phyloP scores from a whole-genome alignment of 345 rosid species.

The Lagerstroemia speciosa region DNA sequence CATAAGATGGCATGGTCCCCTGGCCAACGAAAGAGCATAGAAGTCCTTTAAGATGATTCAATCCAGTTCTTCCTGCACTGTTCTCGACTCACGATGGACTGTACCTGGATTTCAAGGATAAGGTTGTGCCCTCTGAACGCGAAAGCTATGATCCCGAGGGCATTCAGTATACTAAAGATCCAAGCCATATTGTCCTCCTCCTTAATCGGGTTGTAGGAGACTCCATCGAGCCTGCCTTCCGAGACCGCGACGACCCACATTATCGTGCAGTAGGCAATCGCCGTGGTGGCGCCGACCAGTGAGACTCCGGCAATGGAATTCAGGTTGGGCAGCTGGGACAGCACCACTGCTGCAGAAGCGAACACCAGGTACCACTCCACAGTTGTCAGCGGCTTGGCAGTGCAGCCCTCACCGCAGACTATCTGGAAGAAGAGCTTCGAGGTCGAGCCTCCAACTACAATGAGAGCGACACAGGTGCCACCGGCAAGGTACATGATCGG shows the following conservation, averaged over 20 bases:
- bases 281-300: conserved; percentile 20
- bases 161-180: conserved; percentile 16
- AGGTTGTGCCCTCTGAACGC: conserved; percentile 25
- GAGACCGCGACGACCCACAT: conserved; percentile 26
- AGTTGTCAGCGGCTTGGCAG: conserved; percentile 11
- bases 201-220: conserved; percentile 20
- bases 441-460: conserved; percentile 21
- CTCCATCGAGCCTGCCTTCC: conserved; percentile 14
- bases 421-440: conserved; percentile 20
- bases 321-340: conserved; percentile 25
- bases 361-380: conserved; percentile 30
- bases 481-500: conserved; percentile 24
- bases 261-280: conserved; percentile 17
- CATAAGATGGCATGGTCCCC: conserved; percentile 19
- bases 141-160: conserved; percentile 20
- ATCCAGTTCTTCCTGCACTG: not conserved
- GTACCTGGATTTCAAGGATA: conserved; percentile 17
- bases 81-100: not conserved
- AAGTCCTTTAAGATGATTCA: too few species aligned
- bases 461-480: conserved; percentile 18
- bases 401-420: conserved; percentile 11
- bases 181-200: conserved; percentile 10
- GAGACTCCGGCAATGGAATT: conserved; percentile 26
- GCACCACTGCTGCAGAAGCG: conserved; percentile 14
- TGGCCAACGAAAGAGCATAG: not conserved